Evolutionary conservation across 257 asterid species (phyloP).

Genomic region (Solanum stenotomum): DNA sequence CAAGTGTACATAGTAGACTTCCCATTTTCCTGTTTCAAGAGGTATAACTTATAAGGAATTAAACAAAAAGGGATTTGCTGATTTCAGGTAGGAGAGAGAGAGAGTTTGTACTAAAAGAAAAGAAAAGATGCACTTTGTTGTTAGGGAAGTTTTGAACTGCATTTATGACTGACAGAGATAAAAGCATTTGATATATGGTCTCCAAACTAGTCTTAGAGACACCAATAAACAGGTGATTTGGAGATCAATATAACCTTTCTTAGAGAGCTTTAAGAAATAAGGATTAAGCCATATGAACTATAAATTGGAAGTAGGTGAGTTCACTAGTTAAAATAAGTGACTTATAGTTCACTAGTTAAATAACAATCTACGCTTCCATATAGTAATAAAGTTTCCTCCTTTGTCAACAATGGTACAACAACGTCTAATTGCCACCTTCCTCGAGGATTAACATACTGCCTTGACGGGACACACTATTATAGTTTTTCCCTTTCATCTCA

Average conservation of each 20-base stretch:
- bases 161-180: not conserved
- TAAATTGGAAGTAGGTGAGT: not conserved
- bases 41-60: not conserved
- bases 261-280: not conserved
- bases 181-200: not conserved
- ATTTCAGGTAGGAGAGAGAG: not conserved
- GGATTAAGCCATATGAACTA: not conserved
- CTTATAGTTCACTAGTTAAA: not conserved
- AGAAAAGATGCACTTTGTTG: not conserved
- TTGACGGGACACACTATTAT: not conserved
- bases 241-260: not conserved
- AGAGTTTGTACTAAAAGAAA: not conserved
- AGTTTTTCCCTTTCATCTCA: not conserved
- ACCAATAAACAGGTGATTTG: not conserved
- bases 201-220: not conserved
- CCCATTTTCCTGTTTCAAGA: conserved; percentile 63
- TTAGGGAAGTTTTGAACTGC: not conserved
- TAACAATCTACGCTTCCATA: not conserved
- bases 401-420: not conserved
- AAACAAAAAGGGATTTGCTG: not conserved
- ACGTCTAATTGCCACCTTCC: not conserved
- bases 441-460: not conserved
- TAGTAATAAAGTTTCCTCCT: not conserved
- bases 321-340: not conserved
- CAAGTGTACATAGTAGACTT: conserved; percentile 74